Evolutionary conservation across 1,139 yeast species (phyloP).

Genomic region (Sugiyamaella japonica): DNA sequence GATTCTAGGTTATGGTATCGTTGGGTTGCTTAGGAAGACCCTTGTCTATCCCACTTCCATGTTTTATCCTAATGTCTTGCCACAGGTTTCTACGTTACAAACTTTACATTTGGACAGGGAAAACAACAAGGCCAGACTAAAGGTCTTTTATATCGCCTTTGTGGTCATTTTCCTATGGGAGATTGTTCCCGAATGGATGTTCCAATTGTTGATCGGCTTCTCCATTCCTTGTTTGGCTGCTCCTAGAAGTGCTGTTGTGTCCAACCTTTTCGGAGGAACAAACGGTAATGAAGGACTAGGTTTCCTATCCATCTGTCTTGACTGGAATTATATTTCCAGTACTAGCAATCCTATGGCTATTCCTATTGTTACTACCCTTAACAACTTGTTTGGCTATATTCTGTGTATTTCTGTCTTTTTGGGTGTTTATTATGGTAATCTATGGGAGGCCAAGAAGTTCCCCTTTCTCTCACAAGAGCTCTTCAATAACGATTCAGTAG

Average conservation of each 20-base stretch:
- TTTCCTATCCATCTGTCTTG: constrained; percentile 35
- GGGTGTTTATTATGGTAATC: constrained; percentile 38
- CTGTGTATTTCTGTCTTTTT: constrained; percentile 35
- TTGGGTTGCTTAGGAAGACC: constrained; percentile 55
- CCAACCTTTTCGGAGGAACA: constrained; percentile 34
- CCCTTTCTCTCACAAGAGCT: constrained; percentile 38
- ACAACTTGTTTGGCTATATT: constrained; percentile 36
- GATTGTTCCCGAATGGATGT: constrained; percentile 29
- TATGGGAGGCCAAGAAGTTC: constrained; percentile 37
- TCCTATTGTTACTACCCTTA: constrained; percentile 34
- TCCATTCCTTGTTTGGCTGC: constrained; percentile 35
- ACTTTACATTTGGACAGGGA: constrained; percentile 39
- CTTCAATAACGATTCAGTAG: constrained; percentile 32
- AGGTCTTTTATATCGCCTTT: constrained; percentile 26
- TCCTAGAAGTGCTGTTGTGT: constrained; percentile 31
- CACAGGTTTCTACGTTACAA: constrained; percentile 50
- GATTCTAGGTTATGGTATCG: constrained; percentile 57
- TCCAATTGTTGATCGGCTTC: constrained; percentile 25
- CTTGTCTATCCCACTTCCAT: constrained; percentile 53
- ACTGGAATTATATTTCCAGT: constrained; percentile 38
- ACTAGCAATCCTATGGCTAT: constrained; percentile 36
- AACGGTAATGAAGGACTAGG: constrained; percentile 40
- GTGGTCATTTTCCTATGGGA: constrained; percentile 24
- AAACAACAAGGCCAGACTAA: constrained; percentile 29
- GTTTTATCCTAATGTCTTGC: constrained; percentile 53